Percentiles rank a stretch among this genome's conserved stretches.
phyloP scores from a whole-genome alignment of 2,329 filamentous ascomycete genomes.

The Aplosporella prunicola region DNA sequence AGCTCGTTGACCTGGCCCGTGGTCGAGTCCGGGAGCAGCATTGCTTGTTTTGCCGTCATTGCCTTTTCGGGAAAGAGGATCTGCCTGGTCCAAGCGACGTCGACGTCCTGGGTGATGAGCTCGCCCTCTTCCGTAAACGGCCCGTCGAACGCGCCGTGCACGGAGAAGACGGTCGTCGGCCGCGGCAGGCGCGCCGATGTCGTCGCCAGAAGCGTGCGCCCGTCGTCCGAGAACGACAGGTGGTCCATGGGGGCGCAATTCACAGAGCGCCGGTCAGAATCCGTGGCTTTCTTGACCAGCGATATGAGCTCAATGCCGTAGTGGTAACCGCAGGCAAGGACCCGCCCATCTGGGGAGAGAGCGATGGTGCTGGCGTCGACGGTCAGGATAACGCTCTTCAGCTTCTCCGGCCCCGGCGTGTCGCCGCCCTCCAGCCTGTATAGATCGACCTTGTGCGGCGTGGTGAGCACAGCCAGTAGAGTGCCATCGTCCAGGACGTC shows the following conservation, averaged over 20 bases:
- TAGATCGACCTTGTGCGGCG: conserved; percentile 76
- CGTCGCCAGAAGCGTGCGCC: conserved; percentile 30
- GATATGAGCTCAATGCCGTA: conserved; percentile 84
- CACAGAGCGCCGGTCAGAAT: conserved; percentile 25
- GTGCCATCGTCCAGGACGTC: conserved; percentile 72
- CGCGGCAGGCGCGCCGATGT: conserved; percentile 26
- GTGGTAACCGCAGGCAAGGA: conserved; percentile 76
- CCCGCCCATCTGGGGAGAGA: conserved; percentile 69
- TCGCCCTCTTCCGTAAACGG: conserved; percentile 32
- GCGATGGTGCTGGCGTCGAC: conserved; percentile 70
- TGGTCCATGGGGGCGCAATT: conserved; percentile 28
- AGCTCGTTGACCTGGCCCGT: conserved; percentile 31
- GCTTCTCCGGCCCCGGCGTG: conserved; percentile 50
- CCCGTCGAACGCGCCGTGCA: conserved; percentile 30
- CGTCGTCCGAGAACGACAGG: conserved; percentile 31
- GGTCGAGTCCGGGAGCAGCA: conserved; percentile 28
- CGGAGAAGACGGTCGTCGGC: conserved; percentile 28
- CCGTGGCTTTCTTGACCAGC: conserved; percentile 50
- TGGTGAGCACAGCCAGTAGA: conserved; percentile 69
- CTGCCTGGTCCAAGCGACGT: conserved; percentile 29
- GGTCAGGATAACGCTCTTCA: conserved; percentile 66
- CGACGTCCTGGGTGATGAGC: conserved; percentile 26
- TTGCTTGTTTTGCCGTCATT: conserved; percentile 29
- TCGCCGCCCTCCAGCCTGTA: conserved; percentile 53
- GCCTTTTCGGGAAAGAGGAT: conserved; percentile 33